These are phyloP conservation scores for Delphinella strobiligena DNA, from an alignment of 2,329 filamentous ascomycete species.

Conservation along the genomic window DNA sequence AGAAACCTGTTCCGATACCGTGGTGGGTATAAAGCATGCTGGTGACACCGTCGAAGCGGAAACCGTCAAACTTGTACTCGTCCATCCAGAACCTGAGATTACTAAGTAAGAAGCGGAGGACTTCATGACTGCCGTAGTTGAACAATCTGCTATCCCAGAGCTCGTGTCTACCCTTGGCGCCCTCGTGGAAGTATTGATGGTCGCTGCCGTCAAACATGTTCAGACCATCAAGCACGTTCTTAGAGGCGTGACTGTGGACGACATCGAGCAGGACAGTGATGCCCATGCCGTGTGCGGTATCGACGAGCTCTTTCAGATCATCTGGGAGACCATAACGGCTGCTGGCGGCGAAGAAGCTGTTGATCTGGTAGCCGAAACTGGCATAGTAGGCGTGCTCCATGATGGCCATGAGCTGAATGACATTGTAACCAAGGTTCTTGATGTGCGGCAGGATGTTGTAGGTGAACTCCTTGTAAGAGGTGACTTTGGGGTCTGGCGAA, in stretches of 20 bases:
- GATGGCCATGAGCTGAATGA: slow-evolving; percentile 95
- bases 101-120: slow-evolving; percentile 87
- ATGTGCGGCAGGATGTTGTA: slow-evolving; percentile 84
- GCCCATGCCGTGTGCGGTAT: slow-evolving; percentile 84
- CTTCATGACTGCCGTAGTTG: slow-evolving; percentile 93
- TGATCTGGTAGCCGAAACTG: slow-evolving; percentile 97
- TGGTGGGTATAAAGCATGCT: slow-evolving; percentile 97
- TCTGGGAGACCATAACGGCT: slow-evolving; percentile 90
- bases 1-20: slow-evolving; percentile 96
- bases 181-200: slow-evolving; percentile 89
- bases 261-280: slow-evolving; percentile 87
- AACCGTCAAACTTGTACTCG: slow-evolving; percentile 91
- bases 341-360: slow-evolving; percentile 96
- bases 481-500: slow-evolving; percentile 73
- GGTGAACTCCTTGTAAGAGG: slow-evolving; percentile 97
- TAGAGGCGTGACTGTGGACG: slow-evolving; percentile 94
- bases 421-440: slow-evolving; percentile 83
- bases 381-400: slow-evolving; percentile 99
- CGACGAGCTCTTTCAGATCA: slow-evolving; percentile 90
- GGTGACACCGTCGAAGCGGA: slow-evolving; percentile 94
- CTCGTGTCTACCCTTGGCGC: slow-evolving; percentile 73
- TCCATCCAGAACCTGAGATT: slow-evolving; percentile 99
- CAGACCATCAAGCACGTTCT: slow-evolving; percentile 88
- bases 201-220: slow-evolving; percentile 95
- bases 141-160: slow-evolving; percentile 95